Base-by-base conservation (phyloP, 2,329 filamentous ascomycete species). In the Epichloe festucae region DNA sequence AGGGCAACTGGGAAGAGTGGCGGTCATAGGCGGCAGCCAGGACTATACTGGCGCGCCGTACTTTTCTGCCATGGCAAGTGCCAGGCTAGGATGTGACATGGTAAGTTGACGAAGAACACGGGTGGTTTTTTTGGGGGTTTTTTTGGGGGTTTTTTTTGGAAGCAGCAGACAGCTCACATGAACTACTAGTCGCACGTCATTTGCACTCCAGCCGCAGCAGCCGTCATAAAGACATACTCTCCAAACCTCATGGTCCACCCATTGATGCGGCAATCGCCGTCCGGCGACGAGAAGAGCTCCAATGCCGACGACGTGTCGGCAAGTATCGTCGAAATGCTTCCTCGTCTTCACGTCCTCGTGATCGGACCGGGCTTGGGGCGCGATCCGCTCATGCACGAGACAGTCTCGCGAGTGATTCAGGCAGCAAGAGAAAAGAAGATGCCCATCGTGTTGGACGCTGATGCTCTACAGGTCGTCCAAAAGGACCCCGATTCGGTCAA, bases 201-300 rank as follows among this genome's bases (percentile, higher is more conserved):
- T 63, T 98, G 93, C 74, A 95, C 95, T 54, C 89, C 87, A 10
- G 85, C 79, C 51, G 93, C 93, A 3, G 89, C 78, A 46, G 76
- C 81, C 62, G 90, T 96, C 39, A 95, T 98, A 71, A 98, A 98
- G 73, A 88, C 89, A 4, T 98, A 97, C 73, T 96, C 90, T 19
- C 93, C 93, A 3, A 96, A 97, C 66, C 76, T 98, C 31, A 98
- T 98, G 91, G 93, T 98, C 11, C 93, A 97, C 67, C 93, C 93
- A 1, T 79, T 96, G 58, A 91, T 98, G 81, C 86, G 89, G 34
- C 88, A 93, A 68, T 79, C 81, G 45, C 63, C 68, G 11, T 53
- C 64, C 3, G 48, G 38, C 35, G 69, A 74, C 50, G 57, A 56
- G 54, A 1, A 78, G 84, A 52, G 72, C 73, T 12, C 51, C 15